phyloP scores from a whole-genome alignment of 2,329 filamentous ascomycete genomes.

The Colletotrichum chlorophyti region DNA sequence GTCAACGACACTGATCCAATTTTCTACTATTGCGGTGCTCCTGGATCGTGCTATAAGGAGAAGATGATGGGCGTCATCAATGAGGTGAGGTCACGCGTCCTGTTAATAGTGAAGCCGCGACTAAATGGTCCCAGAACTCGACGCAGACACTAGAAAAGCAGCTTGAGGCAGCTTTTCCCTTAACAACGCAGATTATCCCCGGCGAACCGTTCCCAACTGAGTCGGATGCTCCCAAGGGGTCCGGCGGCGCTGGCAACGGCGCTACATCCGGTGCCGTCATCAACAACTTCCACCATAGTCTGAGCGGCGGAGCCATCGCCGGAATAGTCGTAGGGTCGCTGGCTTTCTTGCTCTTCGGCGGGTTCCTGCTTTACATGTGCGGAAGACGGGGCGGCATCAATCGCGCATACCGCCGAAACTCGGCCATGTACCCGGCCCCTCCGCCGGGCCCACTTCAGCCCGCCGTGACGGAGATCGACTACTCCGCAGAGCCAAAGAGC shows the following conservation, averaged over 20 bases:
- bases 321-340: slow-evolving; percentile 63
- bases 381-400: slow-evolving; percentile 48
- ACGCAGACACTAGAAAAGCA: slow-evolving; percentile 57
- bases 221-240: slow-evolving; percentile 33
- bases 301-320: slow-evolving; percentile 58
- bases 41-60: slow-evolving; percentile 67
- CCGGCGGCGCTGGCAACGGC: slow-evolving; percentile 20
- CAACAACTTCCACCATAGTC: slow-evolving; percentile 16
- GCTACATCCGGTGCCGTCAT: slow-evolving; percentile 7
- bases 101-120: not conserved
- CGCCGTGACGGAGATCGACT: slow-evolving; percentile 16
- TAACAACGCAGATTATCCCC: slow-evolving; percentile 61
- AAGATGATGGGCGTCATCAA: slow-evolving; percentile 83
- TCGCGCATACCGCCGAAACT: slow-evolving; percentile 41
- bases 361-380: slow-evolving; percentile 55
- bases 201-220: slow-evolving; percentile 62
- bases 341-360: slow-evolving; percentile 50
- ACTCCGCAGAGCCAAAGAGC: slow-evolving; percentile 33
- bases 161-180: slow-evolving; percentile 51
- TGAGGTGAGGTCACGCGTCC: slow-evolving; percentile 51
- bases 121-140: slow-evolving; percentile 43
- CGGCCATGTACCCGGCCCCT: not conserved
- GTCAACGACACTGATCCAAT: slow-evolving; percentile 70
- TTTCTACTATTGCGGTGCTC: slow-evolving; percentile 75
- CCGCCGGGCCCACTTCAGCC: not conserved